Evolutionary conservation across 352 stramenopile genomes (phyloP).

Genomic region (Phytophthora brassicae): DNA sequence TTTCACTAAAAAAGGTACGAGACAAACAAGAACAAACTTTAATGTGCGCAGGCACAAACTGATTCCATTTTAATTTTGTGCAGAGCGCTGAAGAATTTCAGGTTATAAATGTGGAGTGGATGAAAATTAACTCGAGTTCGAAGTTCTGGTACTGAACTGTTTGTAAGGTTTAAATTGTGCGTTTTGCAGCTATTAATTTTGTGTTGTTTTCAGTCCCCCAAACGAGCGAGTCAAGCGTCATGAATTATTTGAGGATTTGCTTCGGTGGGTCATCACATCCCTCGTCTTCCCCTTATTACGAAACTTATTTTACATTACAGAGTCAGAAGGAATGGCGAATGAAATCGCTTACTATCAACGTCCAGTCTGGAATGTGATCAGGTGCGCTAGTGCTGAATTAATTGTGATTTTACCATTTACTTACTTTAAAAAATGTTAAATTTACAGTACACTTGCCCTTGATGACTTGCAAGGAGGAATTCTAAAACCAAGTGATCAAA

Average conservation of each 20-base stretch:
- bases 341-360: conserved; percentile 72
- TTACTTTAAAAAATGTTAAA: background rate
- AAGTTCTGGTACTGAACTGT: conserved; percentile 34
- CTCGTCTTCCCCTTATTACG: conserved; percentile 65
- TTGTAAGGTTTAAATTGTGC: background rate
- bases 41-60: background rate
- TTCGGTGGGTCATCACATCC: conserved; percentile 43
- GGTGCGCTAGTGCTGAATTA: too few species aligned
- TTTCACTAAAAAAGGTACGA: conserved; percentile 57
- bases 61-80: conserved; percentile 6
- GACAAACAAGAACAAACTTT: background rate
- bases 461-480: conserved; percentile 51
- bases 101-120: conserved; percentile 46
- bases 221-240: conserved; percentile 56
- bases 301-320: conserved; percentile 77
- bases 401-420: too few species aligned
- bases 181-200: background rate
- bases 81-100: conserved; percentile 41
- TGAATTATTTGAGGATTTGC: conserved; percentile 40
- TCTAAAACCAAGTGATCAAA: conserved; percentile 27
- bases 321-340: conserved; percentile 65
- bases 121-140: conserved; percentile 24
- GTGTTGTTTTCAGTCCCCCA: conserved; percentile 38
- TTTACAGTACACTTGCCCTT: conserved; percentile 45
- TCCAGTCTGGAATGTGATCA: conserved; percentile 66